Evolutionary conservation across 371 early-diverging fungal genomes (phyloP).

Genomic region (Scutellospora calospora): DNA sequence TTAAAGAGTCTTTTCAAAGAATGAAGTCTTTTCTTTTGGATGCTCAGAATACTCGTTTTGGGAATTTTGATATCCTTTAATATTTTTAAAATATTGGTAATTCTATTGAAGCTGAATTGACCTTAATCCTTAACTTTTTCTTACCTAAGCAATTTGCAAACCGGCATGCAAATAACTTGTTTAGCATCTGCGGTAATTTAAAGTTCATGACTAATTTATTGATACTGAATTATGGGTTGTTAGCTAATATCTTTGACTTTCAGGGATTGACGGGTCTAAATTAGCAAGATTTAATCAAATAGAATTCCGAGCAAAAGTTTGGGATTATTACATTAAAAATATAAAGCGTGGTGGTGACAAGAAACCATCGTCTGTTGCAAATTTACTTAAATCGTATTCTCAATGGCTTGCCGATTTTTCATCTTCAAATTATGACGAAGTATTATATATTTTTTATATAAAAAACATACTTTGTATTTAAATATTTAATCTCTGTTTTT

Average conservation of each 20-base stretch:
- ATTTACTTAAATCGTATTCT: conserved; percentile 22
- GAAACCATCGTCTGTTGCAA: background rate
- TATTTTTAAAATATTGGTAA: background rate
- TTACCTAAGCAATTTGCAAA: conserved; percentile 31
- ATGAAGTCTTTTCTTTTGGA: conserved; percentile 4
- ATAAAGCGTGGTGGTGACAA: background rate
- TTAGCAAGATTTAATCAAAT: background rate
- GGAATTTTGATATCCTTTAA: conserved; percentile 24
- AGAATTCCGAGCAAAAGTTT: background rate
- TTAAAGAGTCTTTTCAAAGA: background rate
- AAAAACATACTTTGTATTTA: background rate
- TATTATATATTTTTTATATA: background rate
- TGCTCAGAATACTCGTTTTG: background rate
- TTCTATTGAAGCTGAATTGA: background rate
- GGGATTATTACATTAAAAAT: background rate
- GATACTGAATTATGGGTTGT: too few relatives aligned
- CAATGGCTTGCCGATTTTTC: conserved; percentile 23
- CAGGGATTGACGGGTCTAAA: conserved; percentile 13
- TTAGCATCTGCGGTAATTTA: background rate
- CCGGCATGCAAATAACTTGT: background rate
- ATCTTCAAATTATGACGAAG: background rate
- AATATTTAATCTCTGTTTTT: background rate
- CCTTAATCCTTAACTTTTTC: background rate
- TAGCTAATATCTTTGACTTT: background rate
- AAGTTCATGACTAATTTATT: too few relatives aligned